Evolutionary conservation across 306 rosid genomes (phyloP).

Genomic region (Styphnolobium japonicum): DNA sequence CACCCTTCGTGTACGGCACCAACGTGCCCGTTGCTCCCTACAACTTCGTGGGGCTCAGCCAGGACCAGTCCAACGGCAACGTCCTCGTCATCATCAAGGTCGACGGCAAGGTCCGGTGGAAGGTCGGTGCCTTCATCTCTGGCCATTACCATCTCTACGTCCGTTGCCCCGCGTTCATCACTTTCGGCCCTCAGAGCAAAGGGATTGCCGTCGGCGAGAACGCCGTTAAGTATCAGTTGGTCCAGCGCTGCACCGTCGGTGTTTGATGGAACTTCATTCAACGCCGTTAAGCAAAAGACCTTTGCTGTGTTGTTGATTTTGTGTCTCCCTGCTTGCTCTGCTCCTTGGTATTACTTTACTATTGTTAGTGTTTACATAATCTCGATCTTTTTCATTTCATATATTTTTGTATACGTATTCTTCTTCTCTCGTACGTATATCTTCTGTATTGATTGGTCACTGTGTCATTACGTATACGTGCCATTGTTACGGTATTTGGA

Average conservation of each 20-base stretch:
- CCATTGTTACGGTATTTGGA: constrained; percentile 20
- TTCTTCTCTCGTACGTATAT: neutral
- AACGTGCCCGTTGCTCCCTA: constrained; percentile 80
- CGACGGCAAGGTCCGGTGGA: constrained; percentile 81
- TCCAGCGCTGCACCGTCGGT: constrained; percentile 69
- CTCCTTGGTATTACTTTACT: neutral
- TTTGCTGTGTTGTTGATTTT: neutral
- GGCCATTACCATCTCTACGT: constrained; percentile 62
- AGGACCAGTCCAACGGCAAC: constrained; percentile 61
- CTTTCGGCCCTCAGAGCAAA: constrained; percentile 42
- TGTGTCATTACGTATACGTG: neutral
- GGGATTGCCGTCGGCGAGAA: constrained; percentile 52
- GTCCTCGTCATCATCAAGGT: constrained; percentile 49
- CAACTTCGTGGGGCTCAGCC: constrained; percentile 45
- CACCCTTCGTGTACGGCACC: constrained; percentile 78
- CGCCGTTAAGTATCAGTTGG: constrained; percentile 83
- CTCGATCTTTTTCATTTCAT: neutral
- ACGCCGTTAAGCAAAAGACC: constrained; percentile 13
- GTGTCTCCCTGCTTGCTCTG: neutral
- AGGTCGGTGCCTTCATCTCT: constrained; percentile 66
- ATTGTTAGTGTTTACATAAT: neutral
- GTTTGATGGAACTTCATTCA: constrained; percentile 34
- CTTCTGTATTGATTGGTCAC: neutral
- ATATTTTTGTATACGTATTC: neutral
- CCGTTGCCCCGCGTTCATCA: constrained; percentile 75